These are phyloP conservation scores for Annulohypoxylon moriforme DNA, from an alignment of 495 filamentous ascomycete species.

Conservation along the genomic window DNA sequence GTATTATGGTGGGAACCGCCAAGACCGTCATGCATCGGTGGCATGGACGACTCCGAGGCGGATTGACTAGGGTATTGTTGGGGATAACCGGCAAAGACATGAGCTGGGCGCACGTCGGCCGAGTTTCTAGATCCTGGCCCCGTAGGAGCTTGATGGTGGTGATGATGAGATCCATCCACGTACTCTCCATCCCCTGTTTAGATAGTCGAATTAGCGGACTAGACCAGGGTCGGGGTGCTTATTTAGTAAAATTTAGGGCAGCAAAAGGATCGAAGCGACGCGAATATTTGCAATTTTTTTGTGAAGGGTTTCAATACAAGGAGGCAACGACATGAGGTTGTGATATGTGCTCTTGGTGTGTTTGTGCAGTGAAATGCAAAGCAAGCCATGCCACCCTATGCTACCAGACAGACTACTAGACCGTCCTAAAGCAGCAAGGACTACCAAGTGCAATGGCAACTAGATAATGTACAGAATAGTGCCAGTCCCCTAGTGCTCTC, in stretches of 20 bases:
- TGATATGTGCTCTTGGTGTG: slow-evolving; percentile 53
- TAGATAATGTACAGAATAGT: slow-evolving; percentile 54
- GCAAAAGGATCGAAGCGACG: slow-evolving; percentile 43
- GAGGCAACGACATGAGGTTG: slow-evolving; percentile 50
- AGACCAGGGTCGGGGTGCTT: slow-evolving; percentile 45
- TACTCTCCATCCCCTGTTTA: slow-evolving; percentile 64
- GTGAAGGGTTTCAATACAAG: slow-evolving; percentile 49
- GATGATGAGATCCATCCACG: slow-evolving; percentile 67
- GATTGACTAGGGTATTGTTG: slow-evolving; percentile 66
- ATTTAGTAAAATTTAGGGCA: slow-evolving; percentile 47
- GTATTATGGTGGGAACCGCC: slow-evolving; percentile 60
- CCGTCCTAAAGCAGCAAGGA: slow-evolving; percentile 46
- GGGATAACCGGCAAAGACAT: slow-evolving; percentile 82
- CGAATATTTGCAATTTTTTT: slow-evolving; percentile 48
- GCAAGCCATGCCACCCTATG: slow-evolving; percentile 50
- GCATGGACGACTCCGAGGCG: slow-evolving; percentile 70
- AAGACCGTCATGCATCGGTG: slow-evolving; percentile 75
- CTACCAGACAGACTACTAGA: slow-evolving; percentile 47
- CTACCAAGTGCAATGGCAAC: slow-evolving; percentile 48
- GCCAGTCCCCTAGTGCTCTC: slow-evolving; percentile 48
- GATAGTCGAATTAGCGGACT: slow-evolving; percentile 46
- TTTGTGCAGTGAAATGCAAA: slow-evolving; percentile 53
- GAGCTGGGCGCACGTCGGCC: slow-evolving; percentile 75
- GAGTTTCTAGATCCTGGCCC: slow-evolving; percentile 47
- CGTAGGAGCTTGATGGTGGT: slow-evolving; percentile 68